A percentile compares a stretch with the other conserved stretches of the same genome.
These are phyloP conservation scores for Penicillium sp. DNA, from an alignment of 2,329 filamentous ascomycete species.

Conservation along the genomic window DNA sequence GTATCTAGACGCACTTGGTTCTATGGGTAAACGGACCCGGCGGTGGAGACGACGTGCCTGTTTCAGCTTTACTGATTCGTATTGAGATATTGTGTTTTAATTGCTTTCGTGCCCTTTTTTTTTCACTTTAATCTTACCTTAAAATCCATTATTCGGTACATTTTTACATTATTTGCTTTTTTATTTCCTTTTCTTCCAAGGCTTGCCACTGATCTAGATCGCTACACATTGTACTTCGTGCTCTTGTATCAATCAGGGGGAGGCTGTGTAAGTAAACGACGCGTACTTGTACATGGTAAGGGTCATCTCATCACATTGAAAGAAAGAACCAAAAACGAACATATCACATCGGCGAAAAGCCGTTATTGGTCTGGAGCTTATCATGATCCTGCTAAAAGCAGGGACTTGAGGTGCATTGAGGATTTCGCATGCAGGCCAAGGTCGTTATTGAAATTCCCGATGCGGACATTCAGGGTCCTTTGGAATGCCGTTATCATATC, in stretches of 20 bases:
- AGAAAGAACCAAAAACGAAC: slow-evolving; percentile 16
- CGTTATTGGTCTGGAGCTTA: slow-evolving; percentile 20
- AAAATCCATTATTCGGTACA: background rate
- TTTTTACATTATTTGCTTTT: background rate
- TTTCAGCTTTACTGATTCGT: slow-evolving; percentile 38
- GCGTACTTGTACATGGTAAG: slow-evolving; percentile 1
- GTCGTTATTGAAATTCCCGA: slow-evolving; percentile 6
- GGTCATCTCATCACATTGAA: slow-evolving; percentile 3
- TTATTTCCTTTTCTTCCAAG: background rate
- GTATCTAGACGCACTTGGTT: slow-evolving; percentile 17
- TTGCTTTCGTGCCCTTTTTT: background rate
- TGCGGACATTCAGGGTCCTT: slow-evolving; percentile 10
- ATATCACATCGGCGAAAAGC: slow-evolving; percentile 18
- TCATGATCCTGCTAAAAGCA: slow-evolving; percentile 13
- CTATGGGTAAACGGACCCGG: slow-evolving; percentile 25
- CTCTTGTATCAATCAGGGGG: background rate
- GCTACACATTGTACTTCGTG: background rate
- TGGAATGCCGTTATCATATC: slow-evolving; percentile 23
- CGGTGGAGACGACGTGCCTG: slow-evolving; percentile 32
- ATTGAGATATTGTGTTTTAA: slow-evolving; percentile 4
- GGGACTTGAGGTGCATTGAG: slow-evolving; percentile 3
- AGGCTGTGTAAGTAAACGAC: slow-evolving; percentile 4
- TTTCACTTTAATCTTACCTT: background rate
- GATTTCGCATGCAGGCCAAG: slow-evolving; percentile 16
- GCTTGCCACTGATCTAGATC: background rate